These are phyloP conservation scores for Cicer pinnatifidum DNA, from an alignment of 306 rosid species.

Conservation along the genomic window DNA sequence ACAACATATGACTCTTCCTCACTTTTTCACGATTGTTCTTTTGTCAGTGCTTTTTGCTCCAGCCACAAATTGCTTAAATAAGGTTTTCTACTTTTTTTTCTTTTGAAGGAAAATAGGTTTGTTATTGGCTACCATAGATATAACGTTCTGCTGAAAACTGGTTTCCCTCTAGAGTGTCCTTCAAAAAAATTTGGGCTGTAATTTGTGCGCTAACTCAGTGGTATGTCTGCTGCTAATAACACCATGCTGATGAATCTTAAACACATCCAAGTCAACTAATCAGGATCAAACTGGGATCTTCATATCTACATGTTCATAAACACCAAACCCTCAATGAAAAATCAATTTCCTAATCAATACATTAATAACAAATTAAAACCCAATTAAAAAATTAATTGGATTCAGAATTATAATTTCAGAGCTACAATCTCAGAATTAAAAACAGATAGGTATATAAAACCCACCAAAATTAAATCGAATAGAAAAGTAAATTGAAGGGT, in stretches of 20 bases:
- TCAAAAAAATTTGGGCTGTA: not conserved
- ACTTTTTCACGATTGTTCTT: not conserved
- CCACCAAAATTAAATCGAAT: no score
- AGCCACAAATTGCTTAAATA: not conserved
- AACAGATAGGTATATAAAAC: no score
- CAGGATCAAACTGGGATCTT: not conserved
- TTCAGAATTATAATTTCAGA: no score
- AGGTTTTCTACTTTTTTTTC: no score
- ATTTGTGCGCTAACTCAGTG: not conserved
- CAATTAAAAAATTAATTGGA: no score
- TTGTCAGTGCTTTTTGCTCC: not conserved
- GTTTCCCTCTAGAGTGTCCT: not conserved
- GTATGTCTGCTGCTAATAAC: not conserved
- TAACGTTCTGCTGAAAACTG: not conserved
- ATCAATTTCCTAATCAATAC: no score
- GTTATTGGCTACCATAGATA: not conserved
- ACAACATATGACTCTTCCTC: no score
- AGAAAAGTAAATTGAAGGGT: no score
- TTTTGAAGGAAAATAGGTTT: not conserved
- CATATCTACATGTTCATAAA: not conserved
- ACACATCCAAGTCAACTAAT: not conserved
- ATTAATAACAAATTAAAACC: no score
- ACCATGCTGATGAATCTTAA: not conserved
- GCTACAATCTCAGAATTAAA: no score
- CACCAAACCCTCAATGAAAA: no score